These are phyloP conservation scores for Backusella liffmaniae DNA, from an alignment of 192 early-diverging fungal genomes.

Conservation along the genomic window DNA sequence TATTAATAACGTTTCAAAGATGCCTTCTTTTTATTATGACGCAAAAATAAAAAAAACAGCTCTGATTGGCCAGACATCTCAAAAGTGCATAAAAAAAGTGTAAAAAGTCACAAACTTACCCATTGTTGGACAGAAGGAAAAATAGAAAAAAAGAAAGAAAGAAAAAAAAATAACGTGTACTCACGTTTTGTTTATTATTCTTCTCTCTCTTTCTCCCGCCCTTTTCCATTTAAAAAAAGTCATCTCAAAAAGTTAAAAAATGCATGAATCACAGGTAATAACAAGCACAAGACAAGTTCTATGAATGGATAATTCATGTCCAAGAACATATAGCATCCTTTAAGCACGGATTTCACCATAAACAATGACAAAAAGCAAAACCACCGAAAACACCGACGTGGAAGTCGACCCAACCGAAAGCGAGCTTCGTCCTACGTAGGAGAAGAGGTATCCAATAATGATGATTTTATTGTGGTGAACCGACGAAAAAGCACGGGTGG, in stretches of 20 bases:
- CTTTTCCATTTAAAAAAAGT: neutral
- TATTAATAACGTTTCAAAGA: neutral
- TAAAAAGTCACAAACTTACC: neutral
- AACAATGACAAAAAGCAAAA: neutral
- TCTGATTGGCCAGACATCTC: neutral
- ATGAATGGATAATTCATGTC: neutral
- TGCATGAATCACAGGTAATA: slow-evolving; percentile 5
- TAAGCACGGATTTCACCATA: neutral
- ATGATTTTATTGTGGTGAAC: neutral
- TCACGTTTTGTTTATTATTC: neutral
- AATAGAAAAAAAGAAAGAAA: neutral
- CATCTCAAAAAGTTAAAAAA: neutral
- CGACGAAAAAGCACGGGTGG: neutral
- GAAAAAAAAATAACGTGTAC: neutral
- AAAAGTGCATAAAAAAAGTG: neutral
- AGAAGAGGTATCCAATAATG: neutral
- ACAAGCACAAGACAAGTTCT: neutral
- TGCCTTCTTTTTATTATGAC: neutral
- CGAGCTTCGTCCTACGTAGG: neutral
- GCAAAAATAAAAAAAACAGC: neutral
- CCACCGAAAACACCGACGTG: neutral
- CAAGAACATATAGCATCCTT: neutral
- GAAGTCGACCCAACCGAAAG: neutral
- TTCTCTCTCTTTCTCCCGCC: neutral
- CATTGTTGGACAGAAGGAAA: slow-evolving; percentile 1